Evolutionary conservation across 306 rosid species (phyloP).

Genomic region (Datisca glomerata): DNA sequence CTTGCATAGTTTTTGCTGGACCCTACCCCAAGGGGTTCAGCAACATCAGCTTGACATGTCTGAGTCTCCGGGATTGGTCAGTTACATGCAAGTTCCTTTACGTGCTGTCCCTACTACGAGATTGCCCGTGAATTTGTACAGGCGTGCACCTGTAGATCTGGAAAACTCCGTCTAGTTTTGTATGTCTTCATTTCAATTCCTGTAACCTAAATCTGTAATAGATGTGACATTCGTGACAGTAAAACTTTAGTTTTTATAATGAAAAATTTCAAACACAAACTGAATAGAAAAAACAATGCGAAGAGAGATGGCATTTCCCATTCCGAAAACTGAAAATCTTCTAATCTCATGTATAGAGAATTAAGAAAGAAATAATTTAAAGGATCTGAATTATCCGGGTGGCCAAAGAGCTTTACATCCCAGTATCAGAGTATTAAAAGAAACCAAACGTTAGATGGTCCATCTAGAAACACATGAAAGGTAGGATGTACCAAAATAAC

Average conservation of each 20-base stretch:
- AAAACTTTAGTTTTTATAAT: too few relatives aligned
- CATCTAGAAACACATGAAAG: neutral
- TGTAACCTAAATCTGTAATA: too few relatives aligned
- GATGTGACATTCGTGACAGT: too few relatives aligned
- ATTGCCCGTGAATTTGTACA: slow-evolving; percentile 51
- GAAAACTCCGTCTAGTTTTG: too few relatives aligned
- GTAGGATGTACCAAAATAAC: neutral
- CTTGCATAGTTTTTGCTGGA: slow-evolving; percentile 62
- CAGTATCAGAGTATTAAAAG: neutral
- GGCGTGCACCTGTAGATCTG: slow-evolving; percentile 33
- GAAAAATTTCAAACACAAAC: too few relatives aligned
- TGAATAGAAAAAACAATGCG: too few relatives aligned
- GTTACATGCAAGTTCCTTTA: slow-evolving; percentile 51
- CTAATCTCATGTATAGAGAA: too few relatives aligned
- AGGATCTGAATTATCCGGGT: neutral
- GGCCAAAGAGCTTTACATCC: slow-evolving; percentile 1
- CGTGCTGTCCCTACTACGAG: slow-evolving; percentile 50
- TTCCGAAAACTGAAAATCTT: too few relatives aligned
- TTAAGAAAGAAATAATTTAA: neutral
- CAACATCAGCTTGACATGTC: slow-evolving; percentile 51
- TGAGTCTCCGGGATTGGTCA: slow-evolving; percentile 56
- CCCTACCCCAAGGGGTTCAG: slow-evolving; percentile 28
- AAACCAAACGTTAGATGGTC: neutral
- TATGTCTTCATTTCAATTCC: too few relatives aligned
- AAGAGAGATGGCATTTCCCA: too few relatives aligned